These are phyloP conservation scores for Whalleya microplaca DNA, from an alignment of 2,329 filamentous ascomycete genomes.

Conservation along the genomic window DNA sequence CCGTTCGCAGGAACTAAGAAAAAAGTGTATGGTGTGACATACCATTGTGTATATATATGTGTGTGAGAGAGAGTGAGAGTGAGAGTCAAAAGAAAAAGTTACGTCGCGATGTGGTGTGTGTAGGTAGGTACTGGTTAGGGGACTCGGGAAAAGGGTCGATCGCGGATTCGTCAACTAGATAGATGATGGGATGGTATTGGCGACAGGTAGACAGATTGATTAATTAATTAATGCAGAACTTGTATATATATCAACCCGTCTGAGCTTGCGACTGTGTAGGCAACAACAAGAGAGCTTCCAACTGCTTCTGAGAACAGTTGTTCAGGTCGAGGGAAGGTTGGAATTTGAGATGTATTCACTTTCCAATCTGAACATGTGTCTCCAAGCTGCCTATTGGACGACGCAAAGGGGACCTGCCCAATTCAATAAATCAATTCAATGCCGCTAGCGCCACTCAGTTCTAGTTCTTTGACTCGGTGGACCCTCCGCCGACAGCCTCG, in stretches of 20 bases:
- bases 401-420: background rate
- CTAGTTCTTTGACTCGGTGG: background rate
- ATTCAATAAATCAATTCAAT: background rate
- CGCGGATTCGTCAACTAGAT: background rate
- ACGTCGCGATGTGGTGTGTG: slow-evolving; percentile 9
- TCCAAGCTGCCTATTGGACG: background rate
- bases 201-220: too few species aligned
- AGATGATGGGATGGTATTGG: background rate
- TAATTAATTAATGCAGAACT: background rate
- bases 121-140: background rate
- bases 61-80: background rate
- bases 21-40: slow-evolving; percentile 6
- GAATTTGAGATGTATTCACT: slow-evolving; percentile 19
- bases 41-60: slow-evolving; percentile 33
- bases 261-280: slow-evolving; percentile 20
- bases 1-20: background rate
- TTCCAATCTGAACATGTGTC: background rate
- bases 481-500: background rate
- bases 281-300: slow-evolving; percentile 18
- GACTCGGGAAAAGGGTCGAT: background rate
- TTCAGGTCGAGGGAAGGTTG: slow-evolving; percentile 7
- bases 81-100: background rate
- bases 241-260: slow-evolving; percentile 4
- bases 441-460: background rate
- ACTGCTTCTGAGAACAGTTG: slow-evolving; percentile 34